phyloP scores from a whole-genome alignment of 306 rosid species.

The Delonix regia region DNA sequence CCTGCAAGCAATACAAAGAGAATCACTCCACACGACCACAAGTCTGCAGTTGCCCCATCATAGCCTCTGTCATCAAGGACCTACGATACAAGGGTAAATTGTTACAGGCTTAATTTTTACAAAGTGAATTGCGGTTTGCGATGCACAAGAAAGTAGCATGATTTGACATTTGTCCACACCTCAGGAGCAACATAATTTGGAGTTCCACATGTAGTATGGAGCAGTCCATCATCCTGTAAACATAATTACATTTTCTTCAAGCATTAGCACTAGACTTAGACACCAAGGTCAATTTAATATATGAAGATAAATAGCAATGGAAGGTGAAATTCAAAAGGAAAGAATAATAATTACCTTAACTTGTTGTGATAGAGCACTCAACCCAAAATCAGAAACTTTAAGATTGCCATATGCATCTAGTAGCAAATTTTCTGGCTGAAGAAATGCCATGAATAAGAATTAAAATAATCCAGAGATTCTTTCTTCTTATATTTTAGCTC shows the following conservation, averaged over 20 bases:
- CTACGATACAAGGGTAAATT: conserved; percentile 43
- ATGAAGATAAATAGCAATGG: conserved; percentile 24
- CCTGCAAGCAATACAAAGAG: conserved; percentile 98
- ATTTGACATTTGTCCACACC: conserved; percentile 51
- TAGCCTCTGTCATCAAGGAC: conserved; percentile 95
- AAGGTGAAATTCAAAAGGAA: conserved; percentile 30
- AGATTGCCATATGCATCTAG: conserved; percentile 83
- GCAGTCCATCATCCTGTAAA: conserved; percentile 91
- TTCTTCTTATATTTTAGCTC: conserved; percentile 1
- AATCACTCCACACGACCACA: conserved; percentile 99
- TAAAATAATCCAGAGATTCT: conserved; percentile 11
- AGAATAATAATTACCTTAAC: conserved; percentile 64
- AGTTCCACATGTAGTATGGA: conserved; percentile 99
- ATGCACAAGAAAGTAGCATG: conserved; percentile 23
- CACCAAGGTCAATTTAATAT: not conserved
- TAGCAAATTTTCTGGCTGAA: conserved; percentile 96
- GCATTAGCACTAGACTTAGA: conserved; percentile 2
- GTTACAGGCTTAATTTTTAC: conserved; percentile 31
- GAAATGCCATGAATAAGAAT: conserved; percentile 30
- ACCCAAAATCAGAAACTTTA: conserved; percentile 97
- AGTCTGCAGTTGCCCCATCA: conserved; percentile 93
- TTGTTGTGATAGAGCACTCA: conserved; percentile 97
- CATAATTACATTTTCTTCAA: conserved; percentile 3
- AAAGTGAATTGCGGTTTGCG: not conserved
- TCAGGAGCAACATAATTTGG: conserved; percentile 99